Conservation (phyloP, 768 basidiomycete species). For the Macrocybe gigantea region DNA sequence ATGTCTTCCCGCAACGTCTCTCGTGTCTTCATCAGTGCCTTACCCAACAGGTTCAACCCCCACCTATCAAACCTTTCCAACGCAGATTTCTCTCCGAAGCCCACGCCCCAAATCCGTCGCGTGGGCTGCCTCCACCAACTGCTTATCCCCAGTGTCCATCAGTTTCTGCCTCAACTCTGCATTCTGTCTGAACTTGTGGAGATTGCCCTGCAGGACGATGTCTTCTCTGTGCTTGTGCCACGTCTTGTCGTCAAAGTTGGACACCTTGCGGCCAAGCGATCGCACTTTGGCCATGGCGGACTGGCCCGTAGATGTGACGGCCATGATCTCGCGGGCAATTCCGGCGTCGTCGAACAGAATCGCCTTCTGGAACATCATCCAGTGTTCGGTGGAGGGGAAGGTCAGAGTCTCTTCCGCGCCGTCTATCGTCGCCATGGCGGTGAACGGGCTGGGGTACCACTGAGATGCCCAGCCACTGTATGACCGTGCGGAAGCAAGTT, state of each 20-base stretch:
- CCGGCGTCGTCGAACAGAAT: conserved; percentile 43
- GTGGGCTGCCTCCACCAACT: conserved; percentile 51
- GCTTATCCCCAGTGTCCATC: conserved; percentile 40
- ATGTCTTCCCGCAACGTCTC: conserved; percentile 20
- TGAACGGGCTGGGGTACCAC: conserved; percentile 9
- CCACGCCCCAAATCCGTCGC: conserved; percentile 63
- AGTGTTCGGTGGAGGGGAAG: conserved; percentile 53
- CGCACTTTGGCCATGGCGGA: conserved; percentile 40
- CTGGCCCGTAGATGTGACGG: conserved; percentile 22
- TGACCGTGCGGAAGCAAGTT: not conserved
- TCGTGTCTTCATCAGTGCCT: conserved; percentile 37
- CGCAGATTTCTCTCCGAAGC: conserved; percentile 46
- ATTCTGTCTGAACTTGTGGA: conserved; percentile 52
- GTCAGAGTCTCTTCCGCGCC: conserved; percentile 17
- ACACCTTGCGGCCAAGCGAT: conserved; percentile 45
- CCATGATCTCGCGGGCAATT: conserved; percentile 37
- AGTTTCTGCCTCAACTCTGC: conserved; percentile 31
- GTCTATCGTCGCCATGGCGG: conserved; percentile 2
- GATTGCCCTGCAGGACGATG: conserved; percentile 49
- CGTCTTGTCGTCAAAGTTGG: conserved; percentile 37
- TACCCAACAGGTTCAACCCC: conserved; percentile 55
- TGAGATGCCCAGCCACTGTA: conserved; percentile 10
- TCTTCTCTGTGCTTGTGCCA: conserved; percentile 41
- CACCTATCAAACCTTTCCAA: conserved; percentile 32
- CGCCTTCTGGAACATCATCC: conserved; percentile 67